Conservation (phyloP, 1,139 yeast species). For the Magnusiomyces sp. region DNA sequence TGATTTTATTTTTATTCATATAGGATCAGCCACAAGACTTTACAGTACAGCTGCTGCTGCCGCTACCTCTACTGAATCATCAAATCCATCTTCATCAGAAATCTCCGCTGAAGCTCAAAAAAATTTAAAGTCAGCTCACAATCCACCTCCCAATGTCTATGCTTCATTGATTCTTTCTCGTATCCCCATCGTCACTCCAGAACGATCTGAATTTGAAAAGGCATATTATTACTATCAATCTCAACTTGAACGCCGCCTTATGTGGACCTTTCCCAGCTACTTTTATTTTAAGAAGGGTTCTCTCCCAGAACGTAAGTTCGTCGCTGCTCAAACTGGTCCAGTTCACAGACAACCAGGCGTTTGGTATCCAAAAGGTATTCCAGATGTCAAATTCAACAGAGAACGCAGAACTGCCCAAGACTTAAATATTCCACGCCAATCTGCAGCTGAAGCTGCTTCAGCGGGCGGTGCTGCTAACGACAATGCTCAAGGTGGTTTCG, state of each 20-base stretch:
- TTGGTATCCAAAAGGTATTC: slow-evolving; percentile 73
- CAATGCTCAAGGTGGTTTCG: slow-evolving; percentile 18
- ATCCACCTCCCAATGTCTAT: slow-evolving; percentile 16
- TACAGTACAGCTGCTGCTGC: slow-evolving; percentile 10
- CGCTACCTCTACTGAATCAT: slow-evolving; percentile 1
- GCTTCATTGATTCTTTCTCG: slow-evolving; percentile 59
- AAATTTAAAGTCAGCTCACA: slow-evolving; percentile 3
- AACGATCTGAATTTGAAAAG: slow-evolving; percentile 60
- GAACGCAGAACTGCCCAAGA: slow-evolving; percentile 80
- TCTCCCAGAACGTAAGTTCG: slow-evolving; percentile 72
- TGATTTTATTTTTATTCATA: background rate
- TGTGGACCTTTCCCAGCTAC: slow-evolving; percentile 97
- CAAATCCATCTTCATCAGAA: background rate
- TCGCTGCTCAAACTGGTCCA: slow-evolving; percentile 70
- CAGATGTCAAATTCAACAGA: slow-evolving; percentile 80
- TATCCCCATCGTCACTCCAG: slow-evolving; percentile 76
- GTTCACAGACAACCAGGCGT: slow-evolving; percentile 63
- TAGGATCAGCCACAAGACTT: slow-evolving; percentile 9
- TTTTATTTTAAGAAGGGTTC: slow-evolving; percentile 89
- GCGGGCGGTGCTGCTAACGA: slow-evolving; percentile 27
- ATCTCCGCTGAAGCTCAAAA: slow-evolving; percentile 4
- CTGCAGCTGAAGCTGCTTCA: slow-evolving; percentile 39
- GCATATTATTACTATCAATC: slow-evolving; percentile 76
- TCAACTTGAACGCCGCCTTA: slow-evolving; percentile 77
- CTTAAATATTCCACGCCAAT: slow-evolving; percentile 56